Evolutionary conservation across 1,284 basidiomycete species (phyloP).

Genomic region (Earliella scabrosa): DNA sequence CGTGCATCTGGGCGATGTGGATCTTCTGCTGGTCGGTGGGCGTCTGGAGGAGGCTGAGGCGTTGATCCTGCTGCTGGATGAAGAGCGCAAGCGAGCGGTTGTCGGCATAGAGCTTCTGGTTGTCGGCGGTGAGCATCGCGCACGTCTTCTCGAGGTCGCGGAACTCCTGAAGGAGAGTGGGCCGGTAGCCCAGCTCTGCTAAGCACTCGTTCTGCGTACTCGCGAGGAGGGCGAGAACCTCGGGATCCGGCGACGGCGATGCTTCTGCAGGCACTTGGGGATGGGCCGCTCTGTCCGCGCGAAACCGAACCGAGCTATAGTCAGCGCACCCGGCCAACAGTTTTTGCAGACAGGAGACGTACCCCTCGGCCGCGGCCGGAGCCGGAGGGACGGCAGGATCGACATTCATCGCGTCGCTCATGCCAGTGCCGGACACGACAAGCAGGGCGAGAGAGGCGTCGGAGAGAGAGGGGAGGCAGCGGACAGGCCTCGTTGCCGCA

Average conservation of each 20-base stretch:
- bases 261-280: not conserved
- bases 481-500: too few relatives aligned
- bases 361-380: conserved; percentile 1
- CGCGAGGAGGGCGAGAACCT: conserved; percentile 47
- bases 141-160: conserved; percentile 38
- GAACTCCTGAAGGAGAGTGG: conserved; percentile 42
- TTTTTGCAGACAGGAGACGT: not conserved
- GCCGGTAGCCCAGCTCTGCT: conserved; percentile 51
- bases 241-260: conserved; percentile 12
- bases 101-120: conserved; percentile 55
- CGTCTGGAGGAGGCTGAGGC: conserved; percentile 10
- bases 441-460: not conserved
- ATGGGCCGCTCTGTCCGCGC: not conserved
- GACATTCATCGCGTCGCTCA: conserved; percentile 9
- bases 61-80: conserved; percentile 24
- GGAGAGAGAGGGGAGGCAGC: not conserved
- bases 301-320: too few relatives aligned
- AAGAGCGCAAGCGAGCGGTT: conserved; percentile 39
- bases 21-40: conserved; percentile 11
- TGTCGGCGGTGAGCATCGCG: conserved; percentile 41
- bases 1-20: conserved; percentile 16
- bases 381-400: not conserved
- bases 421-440: not conserved
- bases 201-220: conserved; percentile 48
- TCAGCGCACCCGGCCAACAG: not conserved